These are phyloP conservation scores for Naegleria gruberi DNA, from an alignment of 208 protist species.

Conservation along the genomic window DNA sequence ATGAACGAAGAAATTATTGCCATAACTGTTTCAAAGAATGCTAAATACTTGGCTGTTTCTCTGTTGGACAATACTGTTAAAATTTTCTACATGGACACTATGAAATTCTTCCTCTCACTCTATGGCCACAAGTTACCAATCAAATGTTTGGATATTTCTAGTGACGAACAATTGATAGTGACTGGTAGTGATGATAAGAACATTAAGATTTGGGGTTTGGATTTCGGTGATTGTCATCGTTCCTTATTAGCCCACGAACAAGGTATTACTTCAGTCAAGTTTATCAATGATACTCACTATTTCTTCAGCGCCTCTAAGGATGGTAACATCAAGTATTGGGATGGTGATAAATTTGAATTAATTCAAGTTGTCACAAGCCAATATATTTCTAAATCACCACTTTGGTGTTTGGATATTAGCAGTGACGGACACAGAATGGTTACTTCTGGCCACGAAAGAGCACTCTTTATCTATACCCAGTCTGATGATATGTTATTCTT, in stretches of 20 bases:
- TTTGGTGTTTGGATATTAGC: background rate
- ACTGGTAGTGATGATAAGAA: constrained; percentile 97
- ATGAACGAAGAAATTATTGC: constrained; percentile 83
- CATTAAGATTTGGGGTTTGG: constrained; percentile 95
- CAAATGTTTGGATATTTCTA: constrained; percentile 74
- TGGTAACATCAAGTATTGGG: constrained; percentile 92
- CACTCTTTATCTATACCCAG: background rate
- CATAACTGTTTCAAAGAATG: constrained; percentile 65
- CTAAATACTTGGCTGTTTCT: constrained; percentile 74
- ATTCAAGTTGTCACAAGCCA: constrained; percentile 59
- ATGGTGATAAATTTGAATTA: constrained; percentile 88
- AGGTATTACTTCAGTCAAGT: constrained; percentile 83
- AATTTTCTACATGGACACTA: constrained; percentile 88
- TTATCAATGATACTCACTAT: constrained; percentile 95
- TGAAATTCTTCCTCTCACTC: constrained; percentile 95
- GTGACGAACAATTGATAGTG: constrained; percentile 68
- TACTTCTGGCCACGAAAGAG: background rate
- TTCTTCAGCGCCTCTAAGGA: constrained; percentile 88
- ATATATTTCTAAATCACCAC: background rate
- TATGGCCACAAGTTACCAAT: constrained; percentile 98
- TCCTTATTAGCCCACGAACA: constrained; percentile 95
- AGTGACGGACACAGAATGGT: background rate
- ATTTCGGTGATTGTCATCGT: constrained; percentile 93
- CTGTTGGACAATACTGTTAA: constrained; percentile 95
- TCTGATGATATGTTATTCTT: constrained; percentile 49